A percentile compares a stretch with the other conserved stretches of the same genome.
phyloP scores from a whole-genome alignment of 305 asterid species.

The Rubia occidens region DNA sequence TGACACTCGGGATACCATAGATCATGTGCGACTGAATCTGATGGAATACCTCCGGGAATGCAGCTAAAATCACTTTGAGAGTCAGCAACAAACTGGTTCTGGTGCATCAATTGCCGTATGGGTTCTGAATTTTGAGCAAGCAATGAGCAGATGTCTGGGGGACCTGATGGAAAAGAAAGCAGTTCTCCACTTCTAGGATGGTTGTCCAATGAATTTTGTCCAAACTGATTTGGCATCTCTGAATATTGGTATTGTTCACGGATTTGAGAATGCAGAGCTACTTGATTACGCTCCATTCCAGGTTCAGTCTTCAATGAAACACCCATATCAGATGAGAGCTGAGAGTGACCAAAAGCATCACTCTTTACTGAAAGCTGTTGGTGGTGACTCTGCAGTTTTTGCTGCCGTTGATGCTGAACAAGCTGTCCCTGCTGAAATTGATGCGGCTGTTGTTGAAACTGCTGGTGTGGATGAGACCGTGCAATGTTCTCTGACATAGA shows the following conservation, averaged over 20 bases:
- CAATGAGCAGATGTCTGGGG: slow-evolving; percentile 38
- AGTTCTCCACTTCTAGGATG: slow-evolving; percentile 46
- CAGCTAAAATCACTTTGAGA: slow-evolving; percentile 42
- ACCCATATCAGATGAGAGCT: slow-evolving; percentile 40
- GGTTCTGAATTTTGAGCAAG: slow-evolving; percentile 45
- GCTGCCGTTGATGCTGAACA: slow-evolving; percentile 53
- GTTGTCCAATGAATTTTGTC: slow-evolving; percentile 37
- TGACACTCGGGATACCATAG: slow-evolving; percentile 51
- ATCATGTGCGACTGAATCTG: slow-evolving; percentile 38
- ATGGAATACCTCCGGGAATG: slow-evolving; percentile 40
- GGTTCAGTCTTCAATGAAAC: slow-evolving; percentile 48
- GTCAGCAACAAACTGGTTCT: slow-evolving; percentile 47
- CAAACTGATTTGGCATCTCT: slow-evolving; percentile 43
- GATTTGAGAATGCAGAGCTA: slow-evolving; percentile 43
- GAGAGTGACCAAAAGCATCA: slow-evolving; percentile 46
- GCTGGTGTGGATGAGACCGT: slow-evolving; percentile 50
- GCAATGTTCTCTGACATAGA: slow-evolving; percentile 35
- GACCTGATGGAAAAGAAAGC: slow-evolving; percentile 39
- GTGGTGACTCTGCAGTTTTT: slow-evolving; percentile 52
- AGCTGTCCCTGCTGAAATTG: slow-evolving; percentile 55
- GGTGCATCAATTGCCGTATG: slow-evolving; percentile 44
- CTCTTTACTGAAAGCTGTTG: slow-evolving; percentile 43
- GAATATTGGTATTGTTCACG: slow-evolving; percentile 50
- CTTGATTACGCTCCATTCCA: slow-evolving; percentile 46
- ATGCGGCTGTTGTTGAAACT: slow-evolving; percentile 48